phyloP scores from a whole-genome alignment of 192 early-diverging fungal species.

The Rhizophagus prolifer region DNA sequence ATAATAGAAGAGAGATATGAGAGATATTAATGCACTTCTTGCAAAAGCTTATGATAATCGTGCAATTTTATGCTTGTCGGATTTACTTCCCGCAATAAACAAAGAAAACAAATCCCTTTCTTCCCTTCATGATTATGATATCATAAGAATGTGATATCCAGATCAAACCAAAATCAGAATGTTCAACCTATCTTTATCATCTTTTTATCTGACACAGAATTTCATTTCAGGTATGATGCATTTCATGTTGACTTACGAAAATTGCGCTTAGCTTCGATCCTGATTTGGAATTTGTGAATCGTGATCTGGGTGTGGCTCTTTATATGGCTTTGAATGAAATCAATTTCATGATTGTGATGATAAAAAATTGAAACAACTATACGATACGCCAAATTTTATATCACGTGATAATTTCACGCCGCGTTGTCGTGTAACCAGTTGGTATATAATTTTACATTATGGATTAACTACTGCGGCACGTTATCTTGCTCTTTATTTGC shows the following conservation, averaged over 20 bases:
- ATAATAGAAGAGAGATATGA: background rate
- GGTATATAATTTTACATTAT: too few relatives aligned
- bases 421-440: too few relatives aligned
- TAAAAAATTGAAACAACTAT: background rate
- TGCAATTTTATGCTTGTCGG: slow-evolving; percentile 20
- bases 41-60: slow-evolving; percentile 21
- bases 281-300: too few relatives aligned
- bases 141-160: slow-evolving; percentile 2
- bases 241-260: background rate
- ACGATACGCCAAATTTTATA: too few relatives aligned
- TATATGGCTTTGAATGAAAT: background rate
- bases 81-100: background rate
- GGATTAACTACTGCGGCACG: too few relatives aligned
- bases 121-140: slow-evolving; percentile 1
- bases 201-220: background rate
- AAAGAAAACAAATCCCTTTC: slow-evolving; percentile 1
- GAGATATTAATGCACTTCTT: background rate
- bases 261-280: background rate
- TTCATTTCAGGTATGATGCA: background rate
- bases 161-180: background rate
- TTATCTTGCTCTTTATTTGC: too few relatives aligned
- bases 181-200: background rate
- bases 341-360: background rate
- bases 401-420: too few relatives aligned
- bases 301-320: background rate